Percentiles rank a stretch among this genome's conserved stretches.
Evolutionary conservation across 805 yeast genomes (phyloP).

Genomic region (Candida andamanensis): DNA sequence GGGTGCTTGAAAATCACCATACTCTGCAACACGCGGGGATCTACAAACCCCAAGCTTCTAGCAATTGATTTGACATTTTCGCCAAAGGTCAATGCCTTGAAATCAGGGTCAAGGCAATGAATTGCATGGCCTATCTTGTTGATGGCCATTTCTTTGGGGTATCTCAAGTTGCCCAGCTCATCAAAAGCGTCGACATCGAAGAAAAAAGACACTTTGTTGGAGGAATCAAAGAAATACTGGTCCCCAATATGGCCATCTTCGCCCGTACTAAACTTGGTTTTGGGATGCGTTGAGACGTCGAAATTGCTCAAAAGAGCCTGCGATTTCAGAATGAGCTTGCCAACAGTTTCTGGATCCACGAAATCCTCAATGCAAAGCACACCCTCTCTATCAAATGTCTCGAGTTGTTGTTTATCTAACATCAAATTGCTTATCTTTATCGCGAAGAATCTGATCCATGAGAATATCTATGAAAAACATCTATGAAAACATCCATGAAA

Average conservation of each 20-base stretch:
- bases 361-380: conserved; percentile 57
- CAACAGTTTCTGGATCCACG: conserved; percentile 38
- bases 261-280: conserved; percentile 64
- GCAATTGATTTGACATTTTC: conserved; percentile 49
- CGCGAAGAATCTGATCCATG: too few relatives aligned
- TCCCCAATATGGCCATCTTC: conserved; percentile 62
- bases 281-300: conserved; percentile 56
- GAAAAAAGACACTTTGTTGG: conserved; percentile 65
- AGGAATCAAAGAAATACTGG: conserved; percentile 61
- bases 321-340: conserved; percentile 38
- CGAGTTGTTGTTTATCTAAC: too few relatives aligned
- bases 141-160: conserved; percentile 52
- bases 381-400: conserved; percentile 50
- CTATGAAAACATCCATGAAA: too few relatives aligned
- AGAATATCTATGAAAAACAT: too few relatives aligned
- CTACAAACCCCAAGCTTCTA: conserved; percentile 45
- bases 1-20: conserved; percentile 82
- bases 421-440: too few relatives aligned
- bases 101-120: conserved; percentile 52
- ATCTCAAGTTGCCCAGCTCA: conserved; percentile 43
- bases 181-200: conserved; percentile 70
- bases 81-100: conserved; percentile 46
- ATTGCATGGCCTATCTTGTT: conserved; percentile 80
- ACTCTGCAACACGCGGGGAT: conserved; percentile 70
- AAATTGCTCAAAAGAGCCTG: conserved; percentile 42